Base-by-base conservation (phyloP, 192 early-diverging fungal species). In the Powellomyces hirtus region DNA sequence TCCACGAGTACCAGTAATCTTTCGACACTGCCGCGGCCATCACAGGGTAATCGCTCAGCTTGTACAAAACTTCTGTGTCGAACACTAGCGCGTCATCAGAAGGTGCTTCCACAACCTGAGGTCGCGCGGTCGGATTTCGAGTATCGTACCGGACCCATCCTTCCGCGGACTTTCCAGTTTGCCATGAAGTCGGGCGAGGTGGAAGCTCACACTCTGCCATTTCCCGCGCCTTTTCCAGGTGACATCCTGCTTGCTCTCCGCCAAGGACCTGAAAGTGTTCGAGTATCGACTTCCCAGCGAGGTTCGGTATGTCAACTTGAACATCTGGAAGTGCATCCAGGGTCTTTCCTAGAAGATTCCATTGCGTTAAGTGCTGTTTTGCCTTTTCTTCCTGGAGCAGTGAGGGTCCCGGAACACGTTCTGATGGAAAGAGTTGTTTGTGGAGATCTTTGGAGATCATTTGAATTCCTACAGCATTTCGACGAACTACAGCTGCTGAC, bases 1-100 rank as follows among this genome's bases (percentile, higher is more conserved):
- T 81, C 96, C 96, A 98, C 24, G 85, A 76, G 72, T 97, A 98
- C 97, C 97, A 98, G 4, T 84, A 84, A 20, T 79, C 72, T 8
- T 65, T 57, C 0, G 92, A 91, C 18, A 80, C 81, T 0, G 94
- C 97, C 2, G 83, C 81, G 0, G 97, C 97, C 63, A 98, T 79
- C 3, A 91, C 79, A 16, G 96, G 90, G 38, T 82, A 92, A 30
- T 84, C 88, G 27, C 89, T 85, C 29, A 89, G 74, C 10, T 72
- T 75, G 46, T 74, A 77, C 73, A 95, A 63, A 0, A 89, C 87
- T 77, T 98, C 95, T 4, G 91, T 88, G 74, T 96, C 95, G 76
- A 97, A 93, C 14, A 91, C 89, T 50, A 97, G 68, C 7, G 79
- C 79, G 27, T 84, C 83, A 33, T 90, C 92, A 18, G 63, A 62